Evolutionary conservation across 192 early-diverging fungal genomes (phyloP).

Genomic region (Gamsiella multidivaricata): DNA sequence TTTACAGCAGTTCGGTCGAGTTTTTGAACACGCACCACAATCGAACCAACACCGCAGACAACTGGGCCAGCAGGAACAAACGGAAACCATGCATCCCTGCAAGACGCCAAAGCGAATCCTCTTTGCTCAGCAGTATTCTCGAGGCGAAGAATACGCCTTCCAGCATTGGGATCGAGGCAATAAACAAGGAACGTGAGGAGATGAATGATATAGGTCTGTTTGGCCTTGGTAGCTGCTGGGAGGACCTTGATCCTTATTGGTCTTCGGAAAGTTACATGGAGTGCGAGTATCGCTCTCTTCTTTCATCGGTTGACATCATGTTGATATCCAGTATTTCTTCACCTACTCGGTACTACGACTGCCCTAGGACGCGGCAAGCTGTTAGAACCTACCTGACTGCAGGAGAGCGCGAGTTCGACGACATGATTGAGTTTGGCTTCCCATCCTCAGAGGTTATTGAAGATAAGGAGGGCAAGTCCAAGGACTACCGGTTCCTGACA

Average conservation of each 20-base stretch:
- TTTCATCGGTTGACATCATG: slow-evolving; percentile 29
- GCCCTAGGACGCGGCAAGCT: slow-evolving; percentile 15
- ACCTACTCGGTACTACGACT: slow-evolving; percentile 29
- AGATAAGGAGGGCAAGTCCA: slow-evolving; percentile 10
- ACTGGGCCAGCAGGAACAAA: slow-evolving; percentile 43
- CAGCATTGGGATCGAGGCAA: neutral
- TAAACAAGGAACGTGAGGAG: neutral
- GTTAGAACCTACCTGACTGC: slow-evolving; percentile 15
- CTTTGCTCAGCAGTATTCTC: slow-evolving; percentile 4
- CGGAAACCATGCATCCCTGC: slow-evolving; percentile 2
- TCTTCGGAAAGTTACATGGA: slow-evolving; percentile 4
- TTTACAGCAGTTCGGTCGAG: slow-evolving; percentile 31
- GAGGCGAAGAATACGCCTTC: neutral
- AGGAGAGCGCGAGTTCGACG: slow-evolving; percentile 40
- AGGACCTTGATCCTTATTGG: slow-evolving; percentile 8
- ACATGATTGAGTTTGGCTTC: slow-evolving; percentile 54
- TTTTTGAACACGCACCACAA: slow-evolving; percentile 34
- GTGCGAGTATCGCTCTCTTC: slow-evolving; percentile 14
- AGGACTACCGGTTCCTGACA: slow-evolving; percentile 37
- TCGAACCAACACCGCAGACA: slow-evolving; percentile 8
- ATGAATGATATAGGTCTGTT: neutral
- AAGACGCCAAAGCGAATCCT: slow-evolving; percentile 32
- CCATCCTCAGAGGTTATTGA: slow-evolving; percentile 14
- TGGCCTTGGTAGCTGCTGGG: slow-evolving; percentile 24
- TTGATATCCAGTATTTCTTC: slow-evolving; percentile 31